A percentile compares a stretch with the other conserved stretches of the same genome.
phyloP scores from a whole-genome alignment of 2,329 filamentous ascomycete genomes.

The Colletotrichum sp. region DNA sequence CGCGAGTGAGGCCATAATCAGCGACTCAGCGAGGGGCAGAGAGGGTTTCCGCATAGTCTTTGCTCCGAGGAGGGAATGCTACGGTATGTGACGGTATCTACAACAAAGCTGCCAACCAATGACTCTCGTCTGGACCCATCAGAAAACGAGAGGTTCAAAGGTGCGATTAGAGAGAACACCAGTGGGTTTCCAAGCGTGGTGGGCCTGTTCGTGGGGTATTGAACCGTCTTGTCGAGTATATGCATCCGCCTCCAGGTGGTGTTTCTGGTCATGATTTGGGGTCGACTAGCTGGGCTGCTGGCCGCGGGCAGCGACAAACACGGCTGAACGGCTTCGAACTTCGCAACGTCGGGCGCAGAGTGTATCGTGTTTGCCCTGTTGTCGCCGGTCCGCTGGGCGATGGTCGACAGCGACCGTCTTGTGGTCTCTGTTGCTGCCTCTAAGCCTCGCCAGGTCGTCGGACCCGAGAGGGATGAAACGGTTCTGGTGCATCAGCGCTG shows the following conservation, averaged over 20 bases:
- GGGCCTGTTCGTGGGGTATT: background rate
- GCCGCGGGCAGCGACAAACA: background rate
- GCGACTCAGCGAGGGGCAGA: background rate
- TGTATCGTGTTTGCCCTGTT: background rate
- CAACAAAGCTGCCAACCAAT: background rate
- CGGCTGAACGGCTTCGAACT: background rate
- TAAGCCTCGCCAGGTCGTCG: background rate
- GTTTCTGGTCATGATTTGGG: background rate
- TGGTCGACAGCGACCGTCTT: background rate
- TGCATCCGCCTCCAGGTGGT: background rate
- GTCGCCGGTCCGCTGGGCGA: background rate
- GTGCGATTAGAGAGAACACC: background rate
- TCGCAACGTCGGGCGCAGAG: background rate
- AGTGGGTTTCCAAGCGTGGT: background rate
- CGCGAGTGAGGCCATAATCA: background rate
- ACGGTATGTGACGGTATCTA: background rate
- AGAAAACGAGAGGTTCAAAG: background rate
- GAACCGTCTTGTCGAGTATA: background rate
- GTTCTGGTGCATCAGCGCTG: conserved; percentile 18
- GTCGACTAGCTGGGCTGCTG: background rate
- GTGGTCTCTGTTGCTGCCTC: background rate
- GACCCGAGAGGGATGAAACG: conserved; percentile 18
- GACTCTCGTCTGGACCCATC: background rate
- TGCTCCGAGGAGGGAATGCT: background rate
- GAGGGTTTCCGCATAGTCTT: background rate